A percentile compares a stretch with the other conserved stretches of the same genome.
These are phyloP conservation scores for Xerocomellus dryophilus DNA, from an alignment of 768 basidiomycete genomes.

Conservation along the genomic window DNA sequence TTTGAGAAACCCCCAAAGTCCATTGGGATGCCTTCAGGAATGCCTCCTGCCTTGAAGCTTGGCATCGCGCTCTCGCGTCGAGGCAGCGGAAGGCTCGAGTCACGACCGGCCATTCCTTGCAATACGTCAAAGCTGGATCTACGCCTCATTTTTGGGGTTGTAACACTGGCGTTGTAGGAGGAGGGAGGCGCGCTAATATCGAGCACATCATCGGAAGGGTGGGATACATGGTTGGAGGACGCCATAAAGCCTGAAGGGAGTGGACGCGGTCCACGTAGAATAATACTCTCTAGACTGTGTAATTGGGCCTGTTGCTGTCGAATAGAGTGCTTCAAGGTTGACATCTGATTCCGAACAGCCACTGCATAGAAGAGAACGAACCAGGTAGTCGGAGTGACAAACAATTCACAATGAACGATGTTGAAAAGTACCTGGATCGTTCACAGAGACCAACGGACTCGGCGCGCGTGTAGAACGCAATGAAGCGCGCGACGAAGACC, in stretches of 20 bases:
- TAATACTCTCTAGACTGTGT: conserved; percentile 61
- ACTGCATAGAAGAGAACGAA: conserved; percentile 45
- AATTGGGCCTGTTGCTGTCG: conserved; percentile 82
- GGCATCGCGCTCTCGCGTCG: conserved; percentile 45
- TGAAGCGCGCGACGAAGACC: conserved; percentile 50
- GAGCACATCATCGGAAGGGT: conserved; percentile 33
- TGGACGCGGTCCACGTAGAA: conserved; percentile 67
- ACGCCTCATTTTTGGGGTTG: conserved; percentile 51
- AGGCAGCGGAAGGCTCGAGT: conserved; percentile 71
- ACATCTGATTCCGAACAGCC: conserved; percentile 74
- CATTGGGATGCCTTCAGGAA: conserved; percentile 72
- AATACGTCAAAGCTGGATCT: conserved; percentile 73
- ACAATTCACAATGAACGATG: conserved; percentile 19
- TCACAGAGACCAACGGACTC: conserved; percentile 53
- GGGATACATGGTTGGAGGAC: conserved; percentile 38
- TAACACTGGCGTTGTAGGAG: conserved; percentile 31
- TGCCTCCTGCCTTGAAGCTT: conserved; percentile 47
- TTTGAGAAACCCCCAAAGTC: conserved; percentile 44
- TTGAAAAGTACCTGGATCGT: conserved; percentile 60
- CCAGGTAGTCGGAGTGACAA: conserved; percentile 22
- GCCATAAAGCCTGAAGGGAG: conserved; percentile 41
- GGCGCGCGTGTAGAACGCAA: conserved; percentile 48
- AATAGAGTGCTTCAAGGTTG: conserved; percentile 77
- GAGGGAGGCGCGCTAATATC: conserved; percentile 32
- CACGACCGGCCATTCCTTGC: conserved; percentile 68